phyloP scores from a whole-genome alignment of 2,329 filamentous ascomycete species.

The Paraconiothyrium sp. region DNA sequence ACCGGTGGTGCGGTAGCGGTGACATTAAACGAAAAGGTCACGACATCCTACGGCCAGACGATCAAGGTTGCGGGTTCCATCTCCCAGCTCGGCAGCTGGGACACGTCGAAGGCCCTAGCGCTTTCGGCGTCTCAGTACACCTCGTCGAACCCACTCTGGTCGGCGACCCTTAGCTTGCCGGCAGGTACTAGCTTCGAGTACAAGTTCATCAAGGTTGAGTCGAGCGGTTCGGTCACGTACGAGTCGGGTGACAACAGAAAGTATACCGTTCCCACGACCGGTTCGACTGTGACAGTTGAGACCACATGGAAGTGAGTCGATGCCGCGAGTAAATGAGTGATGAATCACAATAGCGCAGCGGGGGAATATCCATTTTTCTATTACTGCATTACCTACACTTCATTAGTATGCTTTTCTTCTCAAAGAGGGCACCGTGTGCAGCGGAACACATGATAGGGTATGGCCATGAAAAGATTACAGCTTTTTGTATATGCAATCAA shows the following conservation, averaged over 20 bases:
- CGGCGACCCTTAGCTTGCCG: slow-evolving; percentile 50
- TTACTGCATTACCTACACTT: background rate
- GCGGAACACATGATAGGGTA: background rate
- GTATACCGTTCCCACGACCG: slow-evolving; percentile 44
- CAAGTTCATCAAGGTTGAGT: slow-evolving; percentile 57
- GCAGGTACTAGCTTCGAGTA: slow-evolving; percentile 57
- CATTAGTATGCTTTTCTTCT: background rate
- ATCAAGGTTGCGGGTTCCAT: slow-evolving; percentile 57
- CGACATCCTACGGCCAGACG: slow-evolving; percentile 60
- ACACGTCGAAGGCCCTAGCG: slow-evolving; percentile 50
- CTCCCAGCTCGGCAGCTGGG: slow-evolving; percentile 56
- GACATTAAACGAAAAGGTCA: slow-evolving; percentile 58
- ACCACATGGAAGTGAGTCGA: slow-evolving; percentile 34
- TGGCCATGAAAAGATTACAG: background rate
- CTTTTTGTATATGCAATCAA: background rate
- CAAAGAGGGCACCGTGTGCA: background rate
- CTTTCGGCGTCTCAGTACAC: slow-evolving; percentile 57
- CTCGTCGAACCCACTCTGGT: slow-evolving; percentile 56
- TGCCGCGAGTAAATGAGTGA: background rate
- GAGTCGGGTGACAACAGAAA: slow-evolving; percentile 56
- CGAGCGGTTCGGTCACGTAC: slow-evolving; percentile 57
- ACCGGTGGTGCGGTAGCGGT: slow-evolving; percentile 44
- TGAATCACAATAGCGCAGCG: background rate
- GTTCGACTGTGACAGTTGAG: slow-evolving; percentile 29
- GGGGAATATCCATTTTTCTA: background rate